Evolutionary conservation across 1,284 basidiomycete species (phyloP).

Genomic region (Rhodotorula mucilaginosa): DNA sequence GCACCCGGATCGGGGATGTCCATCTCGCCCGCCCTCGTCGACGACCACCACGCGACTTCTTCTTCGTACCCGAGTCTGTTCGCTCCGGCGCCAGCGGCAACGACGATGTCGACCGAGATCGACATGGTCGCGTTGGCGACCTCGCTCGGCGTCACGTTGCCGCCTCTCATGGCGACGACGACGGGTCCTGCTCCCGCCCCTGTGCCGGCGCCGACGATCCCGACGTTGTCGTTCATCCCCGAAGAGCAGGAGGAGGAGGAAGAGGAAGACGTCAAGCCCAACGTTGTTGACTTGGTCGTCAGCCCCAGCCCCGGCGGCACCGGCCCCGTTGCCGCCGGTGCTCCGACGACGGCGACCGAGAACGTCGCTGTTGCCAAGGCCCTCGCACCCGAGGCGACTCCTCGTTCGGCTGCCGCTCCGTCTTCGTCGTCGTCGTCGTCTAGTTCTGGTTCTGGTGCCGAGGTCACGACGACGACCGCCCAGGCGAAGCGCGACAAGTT

Average conservation of each 20-base stretch:
- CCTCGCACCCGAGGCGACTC: too few species aligned
- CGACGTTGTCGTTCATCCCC: conserved; percentile 4
- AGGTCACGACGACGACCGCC: too few species aligned
- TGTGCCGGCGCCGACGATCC: too few species aligned
- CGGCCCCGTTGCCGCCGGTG: too few species aligned
- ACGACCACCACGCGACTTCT: neutral
- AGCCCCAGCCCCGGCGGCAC: too few species aligned
- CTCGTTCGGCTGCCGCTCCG: too few species aligned
- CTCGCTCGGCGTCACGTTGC: conserved; percentile 1
- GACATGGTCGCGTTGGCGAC: neutral
- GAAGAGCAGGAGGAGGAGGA: conserved; percentile 2
- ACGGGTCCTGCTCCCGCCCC: too few species aligned
- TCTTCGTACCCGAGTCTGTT: conserved; percentile 15
- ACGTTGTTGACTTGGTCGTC: neutral
- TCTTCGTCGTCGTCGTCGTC: neutral
- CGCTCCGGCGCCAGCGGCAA: neutral
- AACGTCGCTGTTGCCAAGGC: too few species aligned
- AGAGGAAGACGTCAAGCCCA: conserved; percentile 25
- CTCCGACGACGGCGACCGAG: too few species aligned
- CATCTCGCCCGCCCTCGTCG: neutral
- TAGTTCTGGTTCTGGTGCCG: too few species aligned
- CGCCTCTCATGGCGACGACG: neutral
- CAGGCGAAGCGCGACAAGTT: conserved; percentile 34
- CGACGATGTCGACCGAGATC: neutral
- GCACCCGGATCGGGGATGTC: neutral